A percentile compares a stretch with the other conserved stretches of the same genome.
Evolutionary conservation across 345 rosid species (phyloP).

Genomic region (Citropsis articulata): DNA sequence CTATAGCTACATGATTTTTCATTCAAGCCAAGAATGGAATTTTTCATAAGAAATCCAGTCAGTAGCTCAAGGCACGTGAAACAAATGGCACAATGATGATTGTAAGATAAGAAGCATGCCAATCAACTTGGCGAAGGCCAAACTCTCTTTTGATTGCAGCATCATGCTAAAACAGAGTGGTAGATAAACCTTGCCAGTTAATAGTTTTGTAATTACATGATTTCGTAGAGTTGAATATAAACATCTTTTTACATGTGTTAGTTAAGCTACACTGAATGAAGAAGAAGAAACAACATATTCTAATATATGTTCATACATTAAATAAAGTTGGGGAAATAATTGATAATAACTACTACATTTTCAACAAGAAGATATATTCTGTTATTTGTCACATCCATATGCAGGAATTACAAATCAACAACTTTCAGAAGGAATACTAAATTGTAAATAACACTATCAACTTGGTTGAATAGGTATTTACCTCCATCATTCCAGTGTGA

Average conservation of each 20-base stretch:
- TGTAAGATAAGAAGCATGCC: neutral
- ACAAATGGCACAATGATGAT: neutral
- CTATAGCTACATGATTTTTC: neutral
- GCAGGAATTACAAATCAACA: neutral
- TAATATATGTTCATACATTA: neutral
- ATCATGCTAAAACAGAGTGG: neutral
- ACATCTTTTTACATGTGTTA: neutral
- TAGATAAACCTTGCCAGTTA: neutral
- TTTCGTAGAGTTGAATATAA: neutral
- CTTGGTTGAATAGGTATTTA: slow-evolving; percentile 21
- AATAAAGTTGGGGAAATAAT: neutral
- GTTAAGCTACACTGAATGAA: neutral
- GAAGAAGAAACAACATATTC: neutral
- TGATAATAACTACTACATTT: neutral
- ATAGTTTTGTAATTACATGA: neutral
- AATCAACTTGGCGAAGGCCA: neutral
- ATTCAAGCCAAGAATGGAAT: neutral
- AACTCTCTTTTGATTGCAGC: no score
- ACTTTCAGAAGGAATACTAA: neutral
- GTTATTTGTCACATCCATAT: neutral
- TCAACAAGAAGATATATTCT: no score
- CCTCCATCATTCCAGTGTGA: slow-evolving; percentile 98
- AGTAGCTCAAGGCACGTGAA: neutral
- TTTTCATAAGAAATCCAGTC: neutral
- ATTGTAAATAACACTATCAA: neutral